Evolutionary conservation across 192 early-diverging fungal species (phyloP).

Genomic region (Coemansia sp.): DNA sequence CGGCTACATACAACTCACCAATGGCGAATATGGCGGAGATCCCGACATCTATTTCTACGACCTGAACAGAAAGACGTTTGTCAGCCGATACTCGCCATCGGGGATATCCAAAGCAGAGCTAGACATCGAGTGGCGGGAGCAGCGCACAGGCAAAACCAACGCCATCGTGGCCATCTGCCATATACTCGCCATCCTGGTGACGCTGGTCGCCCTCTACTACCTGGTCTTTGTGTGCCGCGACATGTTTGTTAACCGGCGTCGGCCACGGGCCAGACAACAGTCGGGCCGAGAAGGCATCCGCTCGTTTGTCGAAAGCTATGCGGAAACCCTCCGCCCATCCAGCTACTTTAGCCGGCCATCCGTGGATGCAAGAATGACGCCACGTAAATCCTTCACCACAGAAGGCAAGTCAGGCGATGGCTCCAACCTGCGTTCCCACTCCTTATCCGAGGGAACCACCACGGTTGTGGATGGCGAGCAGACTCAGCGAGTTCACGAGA

Average conservation of each 20-base stretch:
- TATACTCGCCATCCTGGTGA: conserved; percentile 17
- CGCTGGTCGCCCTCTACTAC: conserved; percentile 29
- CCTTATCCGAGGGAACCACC: conserved; percentile 22
- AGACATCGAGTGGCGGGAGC: conserved; percentile 32
- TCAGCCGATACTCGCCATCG: conserved; percentile 29
- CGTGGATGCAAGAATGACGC: conserved; percentile 11
- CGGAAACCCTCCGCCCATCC: conserved; percentile 24
- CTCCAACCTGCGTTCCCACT: background rate
- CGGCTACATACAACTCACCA: conserved; percentile 17
- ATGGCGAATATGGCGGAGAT: conserved; percentile 15
- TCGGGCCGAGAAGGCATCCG: conserved; percentile 9
- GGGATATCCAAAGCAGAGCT: conserved; percentile 23
- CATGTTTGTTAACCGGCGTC: conserved; percentile 1
- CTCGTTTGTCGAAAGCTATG: conserved; percentile 19
- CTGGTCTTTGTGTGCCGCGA: conserved; percentile 11
- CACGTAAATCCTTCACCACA: conserved; percentile 5
- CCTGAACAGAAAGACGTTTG: conserved; percentile 25
- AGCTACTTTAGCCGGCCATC: conserved; percentile 15
- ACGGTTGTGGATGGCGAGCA: conserved; percentile 26
- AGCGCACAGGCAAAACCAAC: conserved; percentile 14
- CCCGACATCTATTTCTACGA: conserved; percentile 44
- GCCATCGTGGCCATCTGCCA: conserved; percentile 22
- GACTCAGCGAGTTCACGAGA: conserved; percentile 1
- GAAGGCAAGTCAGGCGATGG: background rate
- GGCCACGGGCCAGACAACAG: background rate